Base-by-base conservation (phyloP, 2,329 filamentous ascomycete genomes). In the Cucurbitaria berberidis region DNA sequence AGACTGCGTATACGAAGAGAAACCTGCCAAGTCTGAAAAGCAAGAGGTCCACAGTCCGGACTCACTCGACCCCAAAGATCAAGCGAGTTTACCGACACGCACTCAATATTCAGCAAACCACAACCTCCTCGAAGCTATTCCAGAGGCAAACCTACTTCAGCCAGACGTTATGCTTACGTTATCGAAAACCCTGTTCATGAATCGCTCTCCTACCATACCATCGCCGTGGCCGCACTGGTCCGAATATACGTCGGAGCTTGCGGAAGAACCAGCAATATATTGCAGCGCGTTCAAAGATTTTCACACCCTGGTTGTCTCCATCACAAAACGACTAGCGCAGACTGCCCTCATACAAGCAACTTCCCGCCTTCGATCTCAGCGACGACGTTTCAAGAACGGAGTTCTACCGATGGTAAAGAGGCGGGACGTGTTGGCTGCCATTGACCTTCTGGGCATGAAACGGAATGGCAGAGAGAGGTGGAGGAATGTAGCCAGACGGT, bases 241-340 rank as follows among this genome's bases (percentile, higher is more conserved):
- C 8, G 59, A 63, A 29, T 64, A 66, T 19, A 57, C 48, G 4
- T 65, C 64, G 1, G 67, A 68, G 8, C 48, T 65, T 18, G 57
- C 63, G 7, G 44, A 47, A 50, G 78, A 78, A 3, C 92, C 92
- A 0, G 85, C 88, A 0, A 84, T 96, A 19, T 86, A 89, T 61
- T 84, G 86, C 6, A 92, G 90, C 1, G 86, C 89, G 0, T 81
- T 96, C n/a, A 81, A 84, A 5, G 90, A 95, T 62, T 88, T 96
- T 39, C 82, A 92, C 65, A 83, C 84, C 8, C 74, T 96, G 1
- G 79, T 83, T 0, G 71, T 89, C 1, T 89, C 84, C 47, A 61
- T 95, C 13, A 93, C 89, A 0, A 85, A 84, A 53, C 82, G 89
- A 11, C 75, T 96, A 1, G 79, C 95, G 1, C 84, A 89, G 41